phyloP scores from a whole-genome alignment of 129 eudicot genomes.

The carrot (Daucus carota) region DH1_v3.0 NC_030384.2:42617001-42617500 shows the following conservation, averaged over 20 bases:
- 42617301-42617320: no score
- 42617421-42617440: neutral
- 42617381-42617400: neutral
- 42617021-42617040: neutral
- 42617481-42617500: neutral
- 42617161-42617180: constrained; percentile 43
- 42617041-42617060: constrained; percentile 26
- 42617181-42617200: constrained; percentile 2
- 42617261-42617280: neutral
- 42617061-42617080: constrained; percentile 22
- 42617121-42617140: constrained; percentile 38
- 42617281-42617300: no score
- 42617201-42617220: neutral
- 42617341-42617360: neutral
- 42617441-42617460: neutral
- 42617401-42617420: neutral
- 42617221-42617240: neutral
- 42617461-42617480: neutral
- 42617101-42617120: constrained; percentile 50
- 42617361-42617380: neutral
- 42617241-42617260: neutral
- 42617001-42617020: neutral
- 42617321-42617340: neutral
- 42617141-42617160: constrained; percentile 46
- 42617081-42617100: constrained; percentile 42